Evolutionary conservation across 1,284 basidiomycete genomes (phyloP), one percentile per base, ranked within the genome.

Genomic region (Pyrrhoderma noxium): DNA sequence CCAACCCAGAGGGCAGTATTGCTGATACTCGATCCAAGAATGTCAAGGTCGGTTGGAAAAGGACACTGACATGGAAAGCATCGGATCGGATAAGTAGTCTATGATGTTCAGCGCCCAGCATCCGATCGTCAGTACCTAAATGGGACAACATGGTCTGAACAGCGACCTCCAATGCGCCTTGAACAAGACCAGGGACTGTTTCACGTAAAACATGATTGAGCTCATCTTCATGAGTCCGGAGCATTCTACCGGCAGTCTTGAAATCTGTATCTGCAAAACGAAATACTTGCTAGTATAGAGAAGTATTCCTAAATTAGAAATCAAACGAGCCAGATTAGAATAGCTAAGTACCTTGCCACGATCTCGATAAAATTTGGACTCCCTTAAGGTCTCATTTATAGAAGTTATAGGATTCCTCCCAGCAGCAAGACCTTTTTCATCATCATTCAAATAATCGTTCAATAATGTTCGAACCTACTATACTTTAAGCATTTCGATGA

Each of bases 361-460:
- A 60, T 95, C 91, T 55, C 91, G 76, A 14, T 71, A 74, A 56
- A 85, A 80, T 58, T 80, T 83, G 16, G 89, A 86, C 52, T 91
- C 88, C n/a, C 89, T 79, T 35, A 99, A 76, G 8, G 94, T 84
- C 61, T 98, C 95, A 61, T 96, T 97, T 66, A 99, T 90, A 2
- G 94, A 93, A 3, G 86, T 81, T 48, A 97, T 87, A 1, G 90
- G 87, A 63, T 93, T 93, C 38, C 92, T 75, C 4, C 86, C 82
- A 8, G 87, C 76, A 11, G 82, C 75, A 3, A 82, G 76, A 2
- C 85, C 84, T 64, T 85, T 82, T 54, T 89, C 85, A 60, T 95
- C 93, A 65, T 94, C 91, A 21, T 85, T 88, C 8, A 99, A 73
- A 68, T 99, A 97, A 64, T 94, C 92, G 56, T 86, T 80, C 38